phyloP scores from a whole-genome alignment of 352 stramenopile species.

The Chrysophaeum taylorii region DNA sequence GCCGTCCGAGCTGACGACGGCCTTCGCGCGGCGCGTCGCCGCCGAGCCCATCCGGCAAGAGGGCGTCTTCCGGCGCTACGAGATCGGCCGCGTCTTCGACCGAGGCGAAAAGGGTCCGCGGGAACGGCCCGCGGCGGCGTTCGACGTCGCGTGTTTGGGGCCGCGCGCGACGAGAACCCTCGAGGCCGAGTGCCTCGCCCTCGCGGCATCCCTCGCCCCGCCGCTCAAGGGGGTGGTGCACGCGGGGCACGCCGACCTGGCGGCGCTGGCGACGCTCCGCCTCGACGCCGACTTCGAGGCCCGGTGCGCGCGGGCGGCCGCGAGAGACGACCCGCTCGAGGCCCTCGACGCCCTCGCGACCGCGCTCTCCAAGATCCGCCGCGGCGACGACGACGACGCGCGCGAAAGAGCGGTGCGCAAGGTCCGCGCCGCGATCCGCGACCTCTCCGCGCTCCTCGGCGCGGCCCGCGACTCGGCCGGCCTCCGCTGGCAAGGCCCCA shows the following conservation, averaged over 20 bases:
- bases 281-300: background rate
- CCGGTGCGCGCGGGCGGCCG: background rate
- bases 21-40: conserved; percentile 3
- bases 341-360: background rate
- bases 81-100: background rate
- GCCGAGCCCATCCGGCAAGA: background rate
- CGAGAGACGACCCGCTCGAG: background rate
- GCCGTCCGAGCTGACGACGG: background rate
- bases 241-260: background rate
- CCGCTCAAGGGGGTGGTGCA: background rate
- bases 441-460: background rate
- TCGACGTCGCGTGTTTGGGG: background rate
- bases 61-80: background rate
- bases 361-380: background rate
- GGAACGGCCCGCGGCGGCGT: background rate
- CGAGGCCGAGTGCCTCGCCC: background rate
- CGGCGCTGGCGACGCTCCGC: background rate
- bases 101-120: background rate
- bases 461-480: background rate
- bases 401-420: background rate
- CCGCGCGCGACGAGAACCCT: background rate
- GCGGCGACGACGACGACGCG: background rate
- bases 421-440: background rate
- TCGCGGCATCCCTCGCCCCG: background rate
- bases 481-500: background rate